A percentile compares a stretch with the other conserved stretches of the same genome.
Evolutionary conservation across 2,329 filamentous ascomycete species (phyloP).

Genomic region (Periconia sp.): DNA sequence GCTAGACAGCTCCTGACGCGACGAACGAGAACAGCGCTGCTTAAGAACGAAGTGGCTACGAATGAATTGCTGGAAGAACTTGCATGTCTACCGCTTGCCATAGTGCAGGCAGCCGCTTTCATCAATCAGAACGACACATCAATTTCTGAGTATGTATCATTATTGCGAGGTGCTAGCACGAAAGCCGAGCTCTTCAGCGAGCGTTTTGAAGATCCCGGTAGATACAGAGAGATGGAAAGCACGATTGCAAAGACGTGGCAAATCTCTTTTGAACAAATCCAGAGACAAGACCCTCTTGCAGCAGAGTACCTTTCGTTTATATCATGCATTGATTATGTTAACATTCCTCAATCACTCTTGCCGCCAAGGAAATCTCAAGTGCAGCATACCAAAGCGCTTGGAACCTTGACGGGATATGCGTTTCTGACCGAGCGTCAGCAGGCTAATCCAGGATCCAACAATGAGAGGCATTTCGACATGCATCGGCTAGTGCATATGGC

Average conservation of each 20-base stretch:
- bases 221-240: slow-evolving; percentile 37
- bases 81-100: slow-evolving; percentile 13
- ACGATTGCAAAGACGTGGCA: slow-evolving; percentile 46
- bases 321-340: slow-evolving; percentile 38
- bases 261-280: too few species aligned
- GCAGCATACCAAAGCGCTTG: slow-evolving; percentile 35
- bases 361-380: slow-evolving; percentile 23
- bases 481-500: slow-evolving; percentile 45
- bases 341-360: slow-evolving; percentile 44
- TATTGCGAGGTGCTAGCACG: slow-evolving; percentile 28
- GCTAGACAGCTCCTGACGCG: slow-evolving; percentile 17
- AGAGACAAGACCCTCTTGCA: slow-evolving; percentile 36
- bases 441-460: slow-evolving; percentile 3
- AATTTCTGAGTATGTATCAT: slow-evolving; percentile 16
- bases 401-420: slow-evolving; percentile 40
- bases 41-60: slow-evolving; percentile 4
- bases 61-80: slow-evolving; percentile 31
- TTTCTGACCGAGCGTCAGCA: slow-evolving; percentile 30
- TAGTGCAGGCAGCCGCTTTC: too few species aligned
- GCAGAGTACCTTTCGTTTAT: slow-evolving; percentile 44
- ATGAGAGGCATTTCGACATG: slow-evolving; percentile 29
- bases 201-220: slow-evolving; percentile 39
- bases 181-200: slow-evolving; percentile 36
- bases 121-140: slow-evolving; percentile 34
- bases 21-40: neutral